Base-by-base conservation (phyloP, 805 yeast genomes). In the Dipodascopsis tothii region DNA sequence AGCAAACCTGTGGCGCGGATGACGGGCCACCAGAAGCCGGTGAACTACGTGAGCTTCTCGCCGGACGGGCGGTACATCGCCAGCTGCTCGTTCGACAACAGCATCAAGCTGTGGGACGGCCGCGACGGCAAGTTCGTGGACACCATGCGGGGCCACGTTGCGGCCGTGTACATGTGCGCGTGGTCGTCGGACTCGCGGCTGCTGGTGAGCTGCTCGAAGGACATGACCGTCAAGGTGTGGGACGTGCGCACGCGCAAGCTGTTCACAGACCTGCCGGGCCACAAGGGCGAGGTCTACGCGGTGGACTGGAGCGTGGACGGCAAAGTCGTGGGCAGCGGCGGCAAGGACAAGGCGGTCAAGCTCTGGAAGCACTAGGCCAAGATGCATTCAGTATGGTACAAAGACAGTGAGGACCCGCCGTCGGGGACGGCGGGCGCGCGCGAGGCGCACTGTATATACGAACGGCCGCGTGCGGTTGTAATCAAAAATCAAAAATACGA, bases 281-380 rank as follows among this genome's bases (percentile, higher is more conserved):
- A 92, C 60, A 69, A 80, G 14, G 98, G 92, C 59, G 98, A 92
- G 65, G 95, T 92, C 0, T 92, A 77, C 61, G 94, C 96, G 0
- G 96, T 92, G 3, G 98, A 92, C 58, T 92, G 98, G 98, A 84
- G 96, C 68, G 78, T 82, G 44, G 98, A 92, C 61, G 98, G 98
- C 37, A 76, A 75, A 52, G 73, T 81, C 54, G 97, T 92, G 9
- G 94, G 90, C n/a, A 84, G 96, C 61, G 98, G 97, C 18, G 97
- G 98, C 41, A 88, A 87, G 60, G 98, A 92, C 63, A 92, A 88
- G 63, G 82, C 82, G 73, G 87, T 92, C 20, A 74, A 96, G 58
- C 68, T 92, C 46, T 92, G 98, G 98, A 77, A 92, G n/a, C 68
- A 68, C 46, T 64, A 49, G 46, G 14, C 6, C 11, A 9, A 39